Conservation (phyloP, 192 early-diverging fungal genomes). For the Dissophora ornata region DNA sequence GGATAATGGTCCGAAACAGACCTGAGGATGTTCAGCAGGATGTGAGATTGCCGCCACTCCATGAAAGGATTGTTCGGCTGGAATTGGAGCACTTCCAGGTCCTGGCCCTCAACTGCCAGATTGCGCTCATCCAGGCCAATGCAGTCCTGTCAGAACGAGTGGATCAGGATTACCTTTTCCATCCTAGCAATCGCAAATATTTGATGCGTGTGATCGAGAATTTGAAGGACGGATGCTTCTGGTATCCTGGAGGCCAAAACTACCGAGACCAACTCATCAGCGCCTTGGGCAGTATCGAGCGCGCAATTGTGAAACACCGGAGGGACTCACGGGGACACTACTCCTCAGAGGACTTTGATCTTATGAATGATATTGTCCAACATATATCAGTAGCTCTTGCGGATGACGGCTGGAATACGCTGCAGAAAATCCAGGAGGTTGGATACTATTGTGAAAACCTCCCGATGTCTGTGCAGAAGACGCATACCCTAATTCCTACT, state of each 20-base stretch:
- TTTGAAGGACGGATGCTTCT: constrained; percentile 72
- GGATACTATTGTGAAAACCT: constrained; percentile 49
- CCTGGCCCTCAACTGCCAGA: constrained; percentile 66
- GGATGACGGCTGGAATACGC: constrained; percentile 26
- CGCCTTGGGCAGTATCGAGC: constrained; percentile 34
- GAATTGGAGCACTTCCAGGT: constrained; percentile 62
- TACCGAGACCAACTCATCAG: constrained; percentile 2
- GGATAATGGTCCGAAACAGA: constrained; percentile 80
- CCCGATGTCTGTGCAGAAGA: background rate
- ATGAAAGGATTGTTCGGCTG: constrained; percentile 58
- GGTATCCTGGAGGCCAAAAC: constrained; percentile 62
- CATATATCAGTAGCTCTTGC: constrained; percentile 28
- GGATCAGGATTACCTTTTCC: constrained; percentile 82
- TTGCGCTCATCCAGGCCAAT: constrained; percentile 77
- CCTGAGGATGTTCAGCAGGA: constrained; percentile 65
- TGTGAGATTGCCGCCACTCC: constrained; percentile 72
- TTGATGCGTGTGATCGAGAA: constrained; percentile 71
- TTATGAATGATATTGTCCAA: constrained; percentile 26
- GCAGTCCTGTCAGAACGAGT: constrained; percentile 72
- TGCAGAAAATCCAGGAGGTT: constrained; percentile 38
- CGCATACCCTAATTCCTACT: constrained; percentile 16
- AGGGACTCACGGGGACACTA: constrained; percentile 16
- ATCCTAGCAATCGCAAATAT: constrained; percentile 66
- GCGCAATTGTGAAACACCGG: constrained; percentile 10
- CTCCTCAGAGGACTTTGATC: constrained; percentile 28